Percentiles rank a stretch among this genome's conserved stretches.
Evolutionary conservation across 2,329 filamentous ascomycete genomes (phyloP).

Genomic region (Aschersonia sp.): DNA sequence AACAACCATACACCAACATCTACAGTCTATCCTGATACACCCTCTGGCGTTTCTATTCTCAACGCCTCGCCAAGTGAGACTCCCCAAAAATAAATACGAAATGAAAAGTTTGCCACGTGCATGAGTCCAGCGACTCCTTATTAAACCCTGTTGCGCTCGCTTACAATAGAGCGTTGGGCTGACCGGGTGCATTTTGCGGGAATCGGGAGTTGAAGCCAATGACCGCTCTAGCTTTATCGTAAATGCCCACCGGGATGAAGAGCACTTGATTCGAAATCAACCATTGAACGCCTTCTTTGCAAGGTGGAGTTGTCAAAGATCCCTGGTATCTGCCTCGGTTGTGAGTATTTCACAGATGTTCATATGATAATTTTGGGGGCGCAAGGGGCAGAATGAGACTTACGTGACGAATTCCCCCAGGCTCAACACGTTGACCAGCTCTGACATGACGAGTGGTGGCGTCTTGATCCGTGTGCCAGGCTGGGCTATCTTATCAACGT

Average conservation of each 20-base stretch:
- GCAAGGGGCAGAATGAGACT: slow-evolving; percentile 4
- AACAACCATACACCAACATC: no score
- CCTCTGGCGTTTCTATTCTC: no score
- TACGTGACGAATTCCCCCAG: slow-evolving; percentile 14
- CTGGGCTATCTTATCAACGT: slow-evolving; percentile 20
- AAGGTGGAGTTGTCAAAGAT: slow-evolving; percentile 48
- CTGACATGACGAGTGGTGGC: slow-evolving; percentile 25
- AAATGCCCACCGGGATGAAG: slow-evolving; percentile 14
- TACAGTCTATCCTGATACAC: no score
- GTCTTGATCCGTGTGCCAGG: slow-evolving; percentile 22
- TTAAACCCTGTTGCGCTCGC: no score
- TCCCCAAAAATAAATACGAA: no score
- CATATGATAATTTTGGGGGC: neutral
- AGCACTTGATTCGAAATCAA: slow-evolving; percentile 33
- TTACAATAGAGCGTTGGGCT: neutral
- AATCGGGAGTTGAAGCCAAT: slow-evolving; percentile 1
- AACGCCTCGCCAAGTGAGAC: no score
- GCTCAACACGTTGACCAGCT: slow-evolving; percentile 19
- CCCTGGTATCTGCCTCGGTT: slow-evolving; percentile 31
- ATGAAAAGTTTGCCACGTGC: no score
- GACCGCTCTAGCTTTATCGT: neutral
- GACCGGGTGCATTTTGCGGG: neutral
- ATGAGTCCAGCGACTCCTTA: no score
- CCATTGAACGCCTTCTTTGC: slow-evolving; percentile 40
- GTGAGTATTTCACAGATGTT: neutral